Evolutionary conservation across 1,284 basidiomycete genomes (phyloP), one percentile per base, ranked within the genome.

Genomic region (Ceratobasidium theobromae): DNA sequence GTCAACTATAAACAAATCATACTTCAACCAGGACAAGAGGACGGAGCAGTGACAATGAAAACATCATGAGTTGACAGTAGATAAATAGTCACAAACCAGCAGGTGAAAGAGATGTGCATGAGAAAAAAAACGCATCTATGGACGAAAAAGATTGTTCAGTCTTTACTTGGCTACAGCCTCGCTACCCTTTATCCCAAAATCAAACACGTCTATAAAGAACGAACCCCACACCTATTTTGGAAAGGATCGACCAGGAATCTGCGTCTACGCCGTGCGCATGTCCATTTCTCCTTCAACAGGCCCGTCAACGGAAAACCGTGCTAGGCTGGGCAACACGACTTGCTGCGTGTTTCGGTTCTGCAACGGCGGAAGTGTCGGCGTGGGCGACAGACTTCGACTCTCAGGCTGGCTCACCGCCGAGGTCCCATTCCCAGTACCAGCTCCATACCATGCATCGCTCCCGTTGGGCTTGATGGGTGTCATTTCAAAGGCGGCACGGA

Each of bases 401-500:
- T 58, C 55, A 46, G 55, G 55, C 43, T 58, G 55, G 55, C 55
- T 58, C 55, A 58, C 55, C 55, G 41, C 55, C 55, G 55, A 58
- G 55, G 55, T 58, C 41, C 55, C 55, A 18, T 41, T 25, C 21
- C 55, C 55, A 4, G 30, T 41, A 23, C 53, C 53, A 55, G 8
- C 25, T 16, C 40, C 38, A 27, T 57, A 57, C 53, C 53, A 57
- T 25, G 23, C 35, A 2, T 58, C 55, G 45, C 48, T 58, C 5
- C 55, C 55, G 55, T 30, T 35, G 3, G 55, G 55, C 43, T 58
- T 58, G 65, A 93, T 92, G 0, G 91, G 91, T 4, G 92, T 93
- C 90, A 94, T 94, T 5, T 88, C 90, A 72, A 95, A 95, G 46
- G 92, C 92, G 27, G 87, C 80, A 35, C 89, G 85, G 18, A 95